Evolutionary conservation across 768 basidiomycete species (phyloP).

Genomic region (Baorangia bicolor): DNA sequence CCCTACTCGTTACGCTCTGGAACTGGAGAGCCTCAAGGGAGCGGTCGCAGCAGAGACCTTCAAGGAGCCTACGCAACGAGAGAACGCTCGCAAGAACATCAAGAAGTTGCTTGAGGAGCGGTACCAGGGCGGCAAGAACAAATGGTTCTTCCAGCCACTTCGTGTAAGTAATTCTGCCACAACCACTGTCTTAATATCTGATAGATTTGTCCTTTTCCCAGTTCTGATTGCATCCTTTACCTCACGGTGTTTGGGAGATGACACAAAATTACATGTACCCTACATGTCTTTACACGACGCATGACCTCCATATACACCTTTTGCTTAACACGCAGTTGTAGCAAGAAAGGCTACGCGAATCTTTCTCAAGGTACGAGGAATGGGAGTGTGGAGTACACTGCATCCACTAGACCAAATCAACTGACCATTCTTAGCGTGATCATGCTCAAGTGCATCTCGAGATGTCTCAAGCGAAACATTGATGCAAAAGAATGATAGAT

Average conservation of each 20-base stretch:
- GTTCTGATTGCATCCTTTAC: slow-evolving; percentile 35
- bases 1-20: slow-evolving; percentile 98
- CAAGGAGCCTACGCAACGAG: slow-evolving; percentile 95
- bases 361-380: background rate
- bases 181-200: background rate
- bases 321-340: background rate
- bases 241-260: slow-evolving; percentile 16
- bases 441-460: background rate
- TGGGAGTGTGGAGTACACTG: background rate
- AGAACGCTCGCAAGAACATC: slow-evolving; percentile 92
- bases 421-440: background rate
- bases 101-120: slow-evolving; percentile 97
- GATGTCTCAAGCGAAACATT: background rate
- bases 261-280: slow-evolving; percentile 41
- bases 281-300: slow-evolving; percentile 30
- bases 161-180: slow-evolving; percentile 49
- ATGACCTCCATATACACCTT: slow-evolving; percentile 24
- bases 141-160: slow-evolving; percentile 93
- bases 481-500: slow-evolving; percentile 19
- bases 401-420: background rate
- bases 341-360: background rate
- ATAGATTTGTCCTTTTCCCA: slow-evolving; percentile 6
- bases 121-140: slow-evolving; percentile 92
- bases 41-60: slow-evolving; percentile 83
- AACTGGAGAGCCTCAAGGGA: slow-evolving; percentile 93